These are phyloP conservation scores for Mycena polygramma DNA, from an alignment of 768 basidiomycete species.

Conservation along the genomic window DNA sequence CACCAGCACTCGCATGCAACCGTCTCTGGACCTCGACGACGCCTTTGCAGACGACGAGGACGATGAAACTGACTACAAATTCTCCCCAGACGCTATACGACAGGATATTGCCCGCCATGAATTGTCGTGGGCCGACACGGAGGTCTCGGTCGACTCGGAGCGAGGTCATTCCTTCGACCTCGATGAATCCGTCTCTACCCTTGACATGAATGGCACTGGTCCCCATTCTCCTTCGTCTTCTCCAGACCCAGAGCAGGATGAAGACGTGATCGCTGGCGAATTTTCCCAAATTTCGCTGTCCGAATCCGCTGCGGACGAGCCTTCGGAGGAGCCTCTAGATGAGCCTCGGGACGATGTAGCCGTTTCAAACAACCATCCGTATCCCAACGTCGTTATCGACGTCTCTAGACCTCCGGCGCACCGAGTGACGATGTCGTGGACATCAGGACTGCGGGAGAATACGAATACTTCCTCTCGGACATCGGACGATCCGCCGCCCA, in stretches of 20 bases:
- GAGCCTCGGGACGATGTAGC: conserved; percentile 1
- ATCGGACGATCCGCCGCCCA: conserved; percentile 24
- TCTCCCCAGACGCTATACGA: conserved; percentile 73
- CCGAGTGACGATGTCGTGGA: conserved; percentile 44
- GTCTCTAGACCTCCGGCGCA: conserved; percentile 50
- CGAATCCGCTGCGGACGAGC: conserved; percentile 28
- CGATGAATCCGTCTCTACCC: conserved; percentile 70
- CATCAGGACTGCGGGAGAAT: conserved; percentile 25
- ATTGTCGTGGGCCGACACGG: conserved; percentile 49
- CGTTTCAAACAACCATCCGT: conserved; percentile 1
- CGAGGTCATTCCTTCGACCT: conserved; percentile 39
- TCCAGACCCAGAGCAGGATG: conserved; percentile 22
- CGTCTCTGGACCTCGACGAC: conserved; percentile 66
- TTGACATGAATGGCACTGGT: conserved; percentile 62
- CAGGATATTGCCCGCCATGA: conserved; percentile 65
- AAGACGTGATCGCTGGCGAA: conserved; percentile 36
- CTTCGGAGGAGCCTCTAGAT: conserved; percentile 4
- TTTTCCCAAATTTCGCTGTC: conserved; percentile 58
- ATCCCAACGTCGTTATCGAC: conserved; percentile 55
- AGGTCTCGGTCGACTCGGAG: conserved; percentile 51
- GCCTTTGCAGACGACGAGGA: conserved; percentile 75
- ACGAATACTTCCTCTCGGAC: conserved; percentile 7
- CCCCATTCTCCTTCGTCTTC: conserved; percentile 44
- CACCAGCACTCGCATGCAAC: conserved; percentile 37
- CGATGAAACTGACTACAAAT: conserved; percentile 60